Percentiles rank a stretch among this genome's conserved stretches.
phyloP scores from a whole-genome alignment of 331 rosid species.

The Rhamnella rubrinervis region DNA sequence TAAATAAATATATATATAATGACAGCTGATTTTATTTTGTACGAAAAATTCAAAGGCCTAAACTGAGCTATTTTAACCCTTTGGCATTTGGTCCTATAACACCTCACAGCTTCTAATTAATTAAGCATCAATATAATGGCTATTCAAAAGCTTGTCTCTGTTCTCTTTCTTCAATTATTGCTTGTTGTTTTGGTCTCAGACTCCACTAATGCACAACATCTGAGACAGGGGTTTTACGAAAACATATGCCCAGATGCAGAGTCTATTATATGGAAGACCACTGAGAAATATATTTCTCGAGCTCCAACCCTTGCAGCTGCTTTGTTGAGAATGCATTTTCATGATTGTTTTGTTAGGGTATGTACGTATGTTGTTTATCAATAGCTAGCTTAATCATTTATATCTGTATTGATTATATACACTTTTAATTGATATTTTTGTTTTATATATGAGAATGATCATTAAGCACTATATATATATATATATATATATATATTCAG shows the following conservation, averaged over 20 bases:
- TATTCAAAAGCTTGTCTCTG: constrained; percentile 17
- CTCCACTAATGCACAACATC: not conserved
- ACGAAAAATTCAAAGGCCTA: constrained; percentile 7
- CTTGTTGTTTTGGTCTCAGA: constrained; percentile 11
- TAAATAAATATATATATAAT: not conserved
- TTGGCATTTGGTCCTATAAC: too few species aligned
- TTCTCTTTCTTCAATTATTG: constrained; percentile 17
- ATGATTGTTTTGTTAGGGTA: constrained; percentile 51
- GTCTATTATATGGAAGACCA: constrained; percentile 17
- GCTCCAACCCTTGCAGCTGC: constrained; percentile 40
- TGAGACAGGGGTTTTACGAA: constrained; percentile 31
- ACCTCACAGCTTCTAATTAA: too few species aligned
- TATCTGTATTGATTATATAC: not conserved
- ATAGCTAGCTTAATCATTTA: not conserved
- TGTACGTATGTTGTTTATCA: not conserved
- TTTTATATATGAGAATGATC: not conserved
- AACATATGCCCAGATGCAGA: constrained; percentile 18
- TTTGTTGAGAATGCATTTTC: constrained; percentile 40
- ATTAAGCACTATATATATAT: not conserved
- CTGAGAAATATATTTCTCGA: constrained; percentile 11
- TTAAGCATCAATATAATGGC: constrained; percentile 9
- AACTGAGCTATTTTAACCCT: not conserved
- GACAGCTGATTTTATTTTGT: not conserved
- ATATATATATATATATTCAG: too few species aligned
- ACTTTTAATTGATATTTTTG: too few species aligned